These are phyloP conservation scores for Plenodomus biglobosus DNA, from an alignment of 2,329 filamentous ascomycete species.

Conservation along the genomic window DNA sequence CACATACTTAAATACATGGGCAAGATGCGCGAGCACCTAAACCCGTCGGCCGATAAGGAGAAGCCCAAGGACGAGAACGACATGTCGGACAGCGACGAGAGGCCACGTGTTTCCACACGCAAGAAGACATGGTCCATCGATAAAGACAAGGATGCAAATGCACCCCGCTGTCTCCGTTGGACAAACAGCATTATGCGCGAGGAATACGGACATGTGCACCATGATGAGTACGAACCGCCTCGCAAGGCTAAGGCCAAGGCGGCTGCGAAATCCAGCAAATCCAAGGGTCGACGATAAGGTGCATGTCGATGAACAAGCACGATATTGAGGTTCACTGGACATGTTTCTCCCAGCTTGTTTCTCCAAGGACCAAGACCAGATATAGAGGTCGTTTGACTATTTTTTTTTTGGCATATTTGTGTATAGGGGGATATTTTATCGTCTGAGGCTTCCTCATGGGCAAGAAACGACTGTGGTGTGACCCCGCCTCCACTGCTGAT, in stretches of 20 bases:
- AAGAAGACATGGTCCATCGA: constrained; percentile 60
- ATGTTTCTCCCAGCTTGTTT: too few relatives aligned
- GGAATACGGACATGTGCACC: constrained; percentile 62
- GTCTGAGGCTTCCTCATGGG: too few relatives aligned
- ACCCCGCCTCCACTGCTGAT: too few relatives aligned
- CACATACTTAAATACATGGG: constrained; percentile 79
- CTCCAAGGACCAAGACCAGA: too few relatives aligned
- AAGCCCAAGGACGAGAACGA: constrained; percentile 53
- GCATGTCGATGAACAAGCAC: too few relatives aligned
- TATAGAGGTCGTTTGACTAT: too few relatives aligned
- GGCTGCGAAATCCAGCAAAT: constrained; percentile 31
- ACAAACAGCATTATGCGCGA: constrained; percentile 62
- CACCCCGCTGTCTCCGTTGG: constrained; percentile 62
- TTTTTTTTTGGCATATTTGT: too few relatives aligned
- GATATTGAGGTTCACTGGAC: too few relatives aligned
- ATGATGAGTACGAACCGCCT: constrained; percentile 56
- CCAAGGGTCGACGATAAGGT: constrained; percentile 29
- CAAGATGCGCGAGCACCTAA: constrained; percentile 72
- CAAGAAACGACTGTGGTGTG: too few relatives aligned
- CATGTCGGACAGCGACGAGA: constrained; percentile 49
- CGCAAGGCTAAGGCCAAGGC: constrained; percentile 48
- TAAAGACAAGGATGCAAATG: constrained; percentile 49
- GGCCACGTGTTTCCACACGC: constrained; percentile 62
- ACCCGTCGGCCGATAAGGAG: constrained; percentile 25
- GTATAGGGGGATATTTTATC: too few relatives aligned